phyloP scores from a whole-genome alignment of 2,329 filamentous ascomycete species.

The Neonectria ditissima region DNA sequence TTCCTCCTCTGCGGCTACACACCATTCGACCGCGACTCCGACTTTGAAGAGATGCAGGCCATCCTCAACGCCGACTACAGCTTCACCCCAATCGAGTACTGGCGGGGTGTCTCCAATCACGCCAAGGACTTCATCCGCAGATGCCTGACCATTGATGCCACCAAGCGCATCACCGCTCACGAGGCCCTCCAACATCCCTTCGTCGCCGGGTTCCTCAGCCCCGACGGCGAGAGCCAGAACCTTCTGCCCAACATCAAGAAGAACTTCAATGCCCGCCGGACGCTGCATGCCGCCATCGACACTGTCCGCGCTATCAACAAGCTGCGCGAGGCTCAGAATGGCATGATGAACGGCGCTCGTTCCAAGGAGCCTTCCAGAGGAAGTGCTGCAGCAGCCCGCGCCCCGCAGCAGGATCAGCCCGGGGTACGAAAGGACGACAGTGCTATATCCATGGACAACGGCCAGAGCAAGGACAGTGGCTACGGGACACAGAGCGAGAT shows the following conservation, averaged over 20 bases:
- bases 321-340: slow-evolving; percentile 71
- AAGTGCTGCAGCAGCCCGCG: slow-evolving; percentile 22
- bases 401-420: slow-evolving; percentile 31
- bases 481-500: slow-evolving; percentile 58
- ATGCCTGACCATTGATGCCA: slow-evolving; percentile 91
- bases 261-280: slow-evolving; percentile 79
- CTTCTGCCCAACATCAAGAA: slow-evolving; percentile 77
- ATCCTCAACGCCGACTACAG: slow-evolving; percentile 97
- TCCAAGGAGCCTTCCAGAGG: slow-evolving; percentile 63
- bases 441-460: slow-evolving; percentile 52
- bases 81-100: slow-evolving; percentile 95
- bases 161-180: slow-evolving; percentile 90
- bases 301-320: slow-evolving; percentile 79
- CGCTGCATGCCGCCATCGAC: slow-evolving; percentile 77
- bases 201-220: slow-evolving; percentile 64
- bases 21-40: slow-evolving; percentile 95
- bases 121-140: slow-evolving; percentile 93
- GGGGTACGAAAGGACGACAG: slow-evolving; percentile 58
- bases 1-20: slow-evolving; percentile 98
- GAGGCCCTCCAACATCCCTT: slow-evolving; percentile 77
- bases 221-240: slow-evolving; percentile 67
- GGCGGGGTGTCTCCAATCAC: slow-evolving; percentile 88
- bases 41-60: slow-evolving; percentile 99
- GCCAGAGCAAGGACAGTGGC: slow-evolving; percentile 58
- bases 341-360: slow-evolving; percentile 71